Evolutionary conservation across 129 eudicot species (phyloP).

Genomic region (Flaveria sonorensis): DNA sequence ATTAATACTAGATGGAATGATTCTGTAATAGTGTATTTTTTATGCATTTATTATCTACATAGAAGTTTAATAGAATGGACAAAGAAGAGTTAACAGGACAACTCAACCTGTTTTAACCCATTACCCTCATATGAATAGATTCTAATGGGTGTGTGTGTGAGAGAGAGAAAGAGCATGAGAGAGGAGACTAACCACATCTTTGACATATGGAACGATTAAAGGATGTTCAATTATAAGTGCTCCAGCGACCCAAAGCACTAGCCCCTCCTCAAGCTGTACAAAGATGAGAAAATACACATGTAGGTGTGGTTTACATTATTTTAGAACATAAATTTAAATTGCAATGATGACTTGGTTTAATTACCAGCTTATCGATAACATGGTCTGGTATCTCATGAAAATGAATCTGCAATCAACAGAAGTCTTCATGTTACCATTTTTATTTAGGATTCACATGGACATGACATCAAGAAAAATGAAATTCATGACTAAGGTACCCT

Average conservation of each 20-base stretch:
- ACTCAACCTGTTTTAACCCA: too few species aligned
- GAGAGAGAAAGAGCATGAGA: not conserved
- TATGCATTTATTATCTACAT: too few species aligned
- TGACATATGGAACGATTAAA: constrained; percentile 66
- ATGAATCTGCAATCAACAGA: constrained; percentile 63
- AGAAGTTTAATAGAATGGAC: too few species aligned
- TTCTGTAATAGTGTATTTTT: too few species aligned
- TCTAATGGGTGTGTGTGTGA: not conserved
- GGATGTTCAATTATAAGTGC: constrained; percentile 92
- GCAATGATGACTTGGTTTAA: not conserved
- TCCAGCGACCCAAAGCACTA: constrained; percentile 76
- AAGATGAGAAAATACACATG: constrained; percentile 18
- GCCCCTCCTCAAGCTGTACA: constrained; percentile 77
- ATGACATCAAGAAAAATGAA: not conserved
- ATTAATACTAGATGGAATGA: too few species aligned
- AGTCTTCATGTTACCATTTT: not conserved
- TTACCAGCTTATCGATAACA: constrained; percentile 77
- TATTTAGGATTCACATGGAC: not conserved
- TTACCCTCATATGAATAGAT: not conserved
- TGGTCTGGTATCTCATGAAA: constrained; percentile 79
- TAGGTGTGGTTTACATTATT: not conserved
- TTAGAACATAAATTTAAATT: not conserved
- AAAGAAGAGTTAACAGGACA: too few species aligned
- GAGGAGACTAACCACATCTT: constrained; percentile 67
- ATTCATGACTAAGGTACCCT: not conserved